Evolutionary conservation across 495 filamentous ascomycete species (phyloP).

Genomic region (Daldinia vernicosa): DNA sequence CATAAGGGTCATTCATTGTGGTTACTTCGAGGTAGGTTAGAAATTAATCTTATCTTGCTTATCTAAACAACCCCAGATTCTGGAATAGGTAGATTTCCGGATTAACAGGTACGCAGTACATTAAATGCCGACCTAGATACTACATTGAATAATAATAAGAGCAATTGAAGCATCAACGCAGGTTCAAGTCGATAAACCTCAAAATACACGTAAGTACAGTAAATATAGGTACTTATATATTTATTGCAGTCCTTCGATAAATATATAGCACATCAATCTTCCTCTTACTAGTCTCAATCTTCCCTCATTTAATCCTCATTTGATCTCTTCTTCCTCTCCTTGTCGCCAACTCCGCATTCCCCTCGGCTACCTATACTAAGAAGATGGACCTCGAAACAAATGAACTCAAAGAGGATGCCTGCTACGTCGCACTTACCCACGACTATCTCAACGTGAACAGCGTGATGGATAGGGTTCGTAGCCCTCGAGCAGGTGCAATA

Average conservation of each 20-base stretch:
- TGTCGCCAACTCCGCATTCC: background rate
- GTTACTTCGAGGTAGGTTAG: no score
- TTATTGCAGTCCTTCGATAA: background rate
- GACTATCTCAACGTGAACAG: slow-evolving; percentile 65
- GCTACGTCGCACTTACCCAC: slow-evolving; percentile 72
- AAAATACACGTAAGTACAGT: background rate
- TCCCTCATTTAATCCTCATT: background rate
- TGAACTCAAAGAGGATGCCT: slow-evolving; percentile 49
- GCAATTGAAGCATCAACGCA: background rate
- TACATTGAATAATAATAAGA: no score
- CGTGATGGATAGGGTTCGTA: slow-evolving; percentile 73
- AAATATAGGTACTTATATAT: background rate
- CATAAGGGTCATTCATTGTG: no score
- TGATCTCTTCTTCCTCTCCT: background rate
- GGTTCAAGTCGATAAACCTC: background rate
- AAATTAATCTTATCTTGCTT: slow-evolving; percentile 7
- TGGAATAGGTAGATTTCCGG: background rate
- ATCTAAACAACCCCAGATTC: slow-evolving; percentile 1
- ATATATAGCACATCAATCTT: background rate
- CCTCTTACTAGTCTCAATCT: background rate
- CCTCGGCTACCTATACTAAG: background rate
- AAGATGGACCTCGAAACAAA: slow-evolving; percentile 28
- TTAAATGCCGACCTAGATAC: no score
- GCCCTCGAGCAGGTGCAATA: slow-evolving; percentile 85
- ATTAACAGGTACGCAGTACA: background rate